Evolutionary conservation across 2,329 filamentous ascomycete species (phyloP).

Genomic region (Ophiocordyceps robertsii): DNA sequence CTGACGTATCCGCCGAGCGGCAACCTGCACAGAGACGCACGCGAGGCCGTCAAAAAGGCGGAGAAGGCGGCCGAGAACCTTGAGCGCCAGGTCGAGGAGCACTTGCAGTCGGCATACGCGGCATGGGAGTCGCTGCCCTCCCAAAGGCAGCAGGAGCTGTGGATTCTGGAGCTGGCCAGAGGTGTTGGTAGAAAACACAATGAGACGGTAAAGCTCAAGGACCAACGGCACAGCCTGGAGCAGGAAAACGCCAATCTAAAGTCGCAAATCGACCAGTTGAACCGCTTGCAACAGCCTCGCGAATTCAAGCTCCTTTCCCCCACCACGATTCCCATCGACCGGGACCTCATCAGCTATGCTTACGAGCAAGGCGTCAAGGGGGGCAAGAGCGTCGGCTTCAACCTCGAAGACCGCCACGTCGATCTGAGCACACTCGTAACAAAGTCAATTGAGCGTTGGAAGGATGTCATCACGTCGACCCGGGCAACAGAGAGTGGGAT

Average conservation of each 20-base stretch:
- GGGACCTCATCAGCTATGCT: constrained; percentile 31
- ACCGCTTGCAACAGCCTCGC: constrained; percentile 43
- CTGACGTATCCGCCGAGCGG: constrained; percentile 31
- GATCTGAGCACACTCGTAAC: constrained; percentile 39
- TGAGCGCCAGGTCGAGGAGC: constrained; percentile 56
- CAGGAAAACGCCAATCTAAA: constrained; percentile 46
- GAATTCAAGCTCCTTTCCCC: constrained; percentile 43
- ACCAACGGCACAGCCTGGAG: constrained; percentile 33
- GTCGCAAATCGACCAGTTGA: constrained; percentile 44
- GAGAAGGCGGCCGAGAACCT: constrained; percentile 43
- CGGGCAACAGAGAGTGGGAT: constrained; percentile 31
- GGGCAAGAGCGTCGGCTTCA: constrained; percentile 28
- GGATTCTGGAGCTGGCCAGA: constrained; percentile 49
- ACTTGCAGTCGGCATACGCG: constrained; percentile 63
- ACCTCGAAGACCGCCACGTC: constrained; percentile 34
- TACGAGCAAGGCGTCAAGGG: constrained; percentile 31
- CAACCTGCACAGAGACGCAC: constrained; percentile 25
- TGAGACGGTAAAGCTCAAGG: constrained; percentile 36
- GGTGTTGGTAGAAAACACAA: constrained; percentile 43
- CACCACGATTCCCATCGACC: constrained; percentile 36
- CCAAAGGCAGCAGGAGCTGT: constrained; percentile 44
- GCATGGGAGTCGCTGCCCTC: constrained; percentile 58
- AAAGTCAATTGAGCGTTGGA: constrained; percentile 48
- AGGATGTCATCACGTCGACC: constrained; percentile 41
- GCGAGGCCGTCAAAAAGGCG: constrained; percentile 32